Base-by-base conservation (phyloP, 495 filamentous ascomycete genomes). In the Aspergillus sparsus region DNA sequence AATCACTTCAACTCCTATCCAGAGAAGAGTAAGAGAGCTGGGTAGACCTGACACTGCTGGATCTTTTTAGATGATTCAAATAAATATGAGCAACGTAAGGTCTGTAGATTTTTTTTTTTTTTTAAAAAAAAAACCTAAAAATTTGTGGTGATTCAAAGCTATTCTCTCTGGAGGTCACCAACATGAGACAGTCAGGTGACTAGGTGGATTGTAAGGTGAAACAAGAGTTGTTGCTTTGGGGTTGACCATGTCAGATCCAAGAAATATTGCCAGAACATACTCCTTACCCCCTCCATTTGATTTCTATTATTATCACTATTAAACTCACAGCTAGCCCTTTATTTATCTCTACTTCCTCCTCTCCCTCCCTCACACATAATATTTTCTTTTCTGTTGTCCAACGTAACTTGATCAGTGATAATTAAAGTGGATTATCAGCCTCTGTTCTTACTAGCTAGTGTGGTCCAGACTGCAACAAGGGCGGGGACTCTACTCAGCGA, bases 381-480 rank as follows among this genome's bases (percentile, higher is more conserved):
- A 10, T 42, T 21, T 37, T 52, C 12, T 47, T 21, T 47, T 34
- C 41, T 16, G 37, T 58, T 21, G 47, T 34, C 34, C 47, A 27
- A n/a, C 39, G 15, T 59, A 32, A 11, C 54, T 49, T 32, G 39
- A 54, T 54, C 42, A 18, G 15, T 42, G 41, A 56, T 57, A 57
- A 35, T 42, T n/a, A n/a, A n/a, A 39, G 50, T 42, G 34, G 39
- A 46, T 59, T 49, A 49, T 32, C 57, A 59, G 57, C 39, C 57
- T 59, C 50, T 3, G 21, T 27, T 27, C 21, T 27, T 27, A 27
- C 47, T 52, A 37, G 33, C 49, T 42, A 12, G 36, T 18, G 51
- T 49, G 50, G 58, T 54, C 49, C 57, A 60, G 57, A 44, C 58
- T 60, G 35, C 33, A 16, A 33, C 50, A 21, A 54, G 41, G 32